A percentile compares a stretch with the other conserved stretches of the same genome.
These are phyloP conservation scores for Boletus rubroflammeus DNA, from an alignment of 768 basidiomycete genomes.

Conservation along the genomic window DNA sequence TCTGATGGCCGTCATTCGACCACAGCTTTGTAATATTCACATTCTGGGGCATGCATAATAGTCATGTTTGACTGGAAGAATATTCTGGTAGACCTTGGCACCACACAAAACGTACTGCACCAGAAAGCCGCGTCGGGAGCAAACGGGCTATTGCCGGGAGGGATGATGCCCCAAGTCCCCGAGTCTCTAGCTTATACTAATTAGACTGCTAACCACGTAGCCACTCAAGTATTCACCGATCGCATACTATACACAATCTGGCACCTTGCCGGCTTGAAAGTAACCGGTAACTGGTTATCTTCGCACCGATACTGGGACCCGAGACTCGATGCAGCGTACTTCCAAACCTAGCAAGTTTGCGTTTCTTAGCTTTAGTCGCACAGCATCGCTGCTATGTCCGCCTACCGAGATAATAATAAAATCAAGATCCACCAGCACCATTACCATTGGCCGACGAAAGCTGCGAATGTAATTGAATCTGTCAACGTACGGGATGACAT, in stretches of 20 bases:
- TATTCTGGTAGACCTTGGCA: background rate
- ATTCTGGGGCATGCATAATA: too few species aligned
- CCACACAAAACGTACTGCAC: background rate
- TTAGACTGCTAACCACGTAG: background rate
- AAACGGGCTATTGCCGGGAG: background rate
- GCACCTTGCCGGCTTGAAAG: background rate
- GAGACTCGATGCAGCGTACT: background rate
- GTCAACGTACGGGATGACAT: too few species aligned
- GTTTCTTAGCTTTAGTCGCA: background rate
- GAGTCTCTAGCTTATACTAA: background rate
- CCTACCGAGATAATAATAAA: too few species aligned
- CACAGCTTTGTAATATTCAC: slow-evolving; percentile 13
- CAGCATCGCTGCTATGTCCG: too few species aligned
- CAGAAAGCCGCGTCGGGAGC: background rate
- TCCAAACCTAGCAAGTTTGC: background rate
- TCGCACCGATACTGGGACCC: background rate
- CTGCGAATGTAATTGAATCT: too few species aligned
- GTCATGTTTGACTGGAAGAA: background rate
- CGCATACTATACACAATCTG: background rate
- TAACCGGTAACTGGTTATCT: background rate
- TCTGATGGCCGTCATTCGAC: background rate
- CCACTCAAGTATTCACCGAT: background rate
- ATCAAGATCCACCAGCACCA: background rate
- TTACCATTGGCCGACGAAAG: too few species aligned
- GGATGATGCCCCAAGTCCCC: background rate